Evolutionary conservation across 352 stramenopile genomes (phyloP), one percentile per base, ranked within the genome.

Genomic region (Phytopythium helicoides): DNA sequence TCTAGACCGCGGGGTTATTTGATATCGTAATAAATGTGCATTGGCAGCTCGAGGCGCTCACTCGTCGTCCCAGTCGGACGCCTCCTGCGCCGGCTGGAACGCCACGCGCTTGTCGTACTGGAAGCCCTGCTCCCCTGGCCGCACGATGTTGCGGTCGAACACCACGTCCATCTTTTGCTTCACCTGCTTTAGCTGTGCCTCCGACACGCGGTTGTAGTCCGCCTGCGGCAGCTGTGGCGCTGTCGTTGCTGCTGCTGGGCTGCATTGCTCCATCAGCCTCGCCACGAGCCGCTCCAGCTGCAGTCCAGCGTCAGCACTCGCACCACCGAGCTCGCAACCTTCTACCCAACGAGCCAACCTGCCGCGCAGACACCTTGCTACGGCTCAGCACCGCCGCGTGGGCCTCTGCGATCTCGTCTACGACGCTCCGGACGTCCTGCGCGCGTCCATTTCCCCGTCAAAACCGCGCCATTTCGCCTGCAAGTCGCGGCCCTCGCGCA

Each of bases 121-220:
- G 54, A 81, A 90, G 5, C 62, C 73, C 25, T 51, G 47, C 52
- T 88, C 66, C 3, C 79, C 76, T 7, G 82, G 80, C 1, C 67
- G 68, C 31, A 87, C 36, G 22, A 86, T 64, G 56, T 88, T 83
- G 39, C 86, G 62, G 41, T 79, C 57, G 36, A 89, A 92, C 12
- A 87, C 69, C 1, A 71, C 49, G 55, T 90, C 78, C 82, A 90
- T 90, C 38, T 78, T 81, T 37, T 76, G 59, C 39, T 90, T 89
- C 7, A 82, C 78, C 33, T 84, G 71, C 56, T 70, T 72, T 8
- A 92, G 60, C 40, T 89, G 81, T n/a, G 65, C 66, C 48, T 88
- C 81, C 7, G 81, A 89, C 34, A 92, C 81, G 38, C 69, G 70
- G 36, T 92, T 92, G 68, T 92, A 92, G 59, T 92, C 81, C 1